Conservation (phyloP, 352 stramenopile species). For the Globisporangium spiculum region DNA sequence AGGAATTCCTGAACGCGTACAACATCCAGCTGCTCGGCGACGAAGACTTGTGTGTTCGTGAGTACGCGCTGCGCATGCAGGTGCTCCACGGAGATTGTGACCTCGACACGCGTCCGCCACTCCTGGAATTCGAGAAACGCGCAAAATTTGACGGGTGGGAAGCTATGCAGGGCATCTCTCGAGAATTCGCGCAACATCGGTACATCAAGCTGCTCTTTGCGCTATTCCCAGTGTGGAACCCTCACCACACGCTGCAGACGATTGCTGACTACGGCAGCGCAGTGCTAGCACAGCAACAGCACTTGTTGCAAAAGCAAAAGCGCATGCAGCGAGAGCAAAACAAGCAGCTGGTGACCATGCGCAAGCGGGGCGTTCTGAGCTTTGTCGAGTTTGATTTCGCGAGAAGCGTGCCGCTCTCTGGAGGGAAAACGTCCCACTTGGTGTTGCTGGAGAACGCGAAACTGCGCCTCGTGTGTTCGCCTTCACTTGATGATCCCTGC, state of each 20-base stretch:
- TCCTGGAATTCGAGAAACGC: constrained; percentile 67
- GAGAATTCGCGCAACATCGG: constrained; percentile 49
- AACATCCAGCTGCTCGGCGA: constrained; percentile 45
- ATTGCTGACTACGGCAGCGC: constrained; percentile 40
- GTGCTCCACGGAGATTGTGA: constrained; percentile 69
- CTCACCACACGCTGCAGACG: constrained; percentile 44
- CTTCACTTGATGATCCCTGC: constrained; percentile 60
- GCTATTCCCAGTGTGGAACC: constrained; percentile 71
- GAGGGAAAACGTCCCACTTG: constrained; percentile 38
- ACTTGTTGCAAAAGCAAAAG: constrained; percentile 22
- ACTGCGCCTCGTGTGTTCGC: constrained; percentile 46
- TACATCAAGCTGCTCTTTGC: constrained; percentile 81
- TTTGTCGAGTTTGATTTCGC: constrained; percentile 73
- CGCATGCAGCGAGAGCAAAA: constrained; percentile 16
- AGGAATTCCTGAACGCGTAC: constrained; percentile 47
- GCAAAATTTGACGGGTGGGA: constrained; percentile 81
- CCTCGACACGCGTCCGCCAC: constrained; percentile 38
- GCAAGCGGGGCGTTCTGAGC: constrained; percentile 24
- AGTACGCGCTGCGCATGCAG: constrained; percentile 82
- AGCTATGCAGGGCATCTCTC: constrained; percentile 47
- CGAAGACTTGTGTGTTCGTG: constrained; percentile 67
- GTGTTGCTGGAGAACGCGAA: constrained; percentile 55
- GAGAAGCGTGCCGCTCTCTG: constrained; percentile 41
- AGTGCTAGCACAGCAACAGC: constrained; percentile 22
- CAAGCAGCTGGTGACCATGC: constrained; percentile 30